Percentiles rank a stretch among this genome's conserved stretches.
Evolutionary conservation across 108 stramenopile species (phyloP).

Genomic region (Skeletonema tropicum): DNA sequence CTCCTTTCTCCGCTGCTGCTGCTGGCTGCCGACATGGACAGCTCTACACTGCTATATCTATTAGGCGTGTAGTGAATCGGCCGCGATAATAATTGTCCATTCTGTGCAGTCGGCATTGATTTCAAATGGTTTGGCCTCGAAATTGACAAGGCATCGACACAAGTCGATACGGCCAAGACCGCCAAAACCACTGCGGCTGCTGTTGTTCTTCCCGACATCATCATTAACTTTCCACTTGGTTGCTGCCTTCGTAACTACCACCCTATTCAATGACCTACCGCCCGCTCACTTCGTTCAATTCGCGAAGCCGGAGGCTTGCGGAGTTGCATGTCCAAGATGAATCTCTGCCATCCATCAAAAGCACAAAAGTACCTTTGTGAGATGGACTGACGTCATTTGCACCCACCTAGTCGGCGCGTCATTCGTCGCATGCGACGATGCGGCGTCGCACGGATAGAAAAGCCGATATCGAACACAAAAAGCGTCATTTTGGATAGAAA

Average conservation of each 20-base stretch:
- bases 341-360: background rate
- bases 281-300: background rate
- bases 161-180: background rate
- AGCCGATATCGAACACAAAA: too few relatives aligned
- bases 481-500: too few relatives aligned
- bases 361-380: background rate
- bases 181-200: background rate
- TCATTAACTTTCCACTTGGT: background rate
- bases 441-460: too few relatives aligned
- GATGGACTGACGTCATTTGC: background rate
- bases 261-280: background rate
- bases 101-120: background rate
- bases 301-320: background rate
- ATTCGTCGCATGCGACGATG: too few relatives aligned
- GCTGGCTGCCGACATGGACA: slow-evolving; percentile 5
- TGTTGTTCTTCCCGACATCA: background rate
- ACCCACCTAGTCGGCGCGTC: too few relatives aligned
- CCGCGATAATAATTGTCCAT: background rate
- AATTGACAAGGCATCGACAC: slow-evolving; percentile 1
- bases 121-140: background rate
- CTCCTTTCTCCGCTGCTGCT: background rate
- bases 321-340: background rate
- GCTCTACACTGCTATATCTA: background rate
- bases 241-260: background rate
- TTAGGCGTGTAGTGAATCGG: background rate